Base-by-base conservation (phyloP, 2,329 filamentous ascomycete genomes). In the Botryotinia narcissicola region DNA sequence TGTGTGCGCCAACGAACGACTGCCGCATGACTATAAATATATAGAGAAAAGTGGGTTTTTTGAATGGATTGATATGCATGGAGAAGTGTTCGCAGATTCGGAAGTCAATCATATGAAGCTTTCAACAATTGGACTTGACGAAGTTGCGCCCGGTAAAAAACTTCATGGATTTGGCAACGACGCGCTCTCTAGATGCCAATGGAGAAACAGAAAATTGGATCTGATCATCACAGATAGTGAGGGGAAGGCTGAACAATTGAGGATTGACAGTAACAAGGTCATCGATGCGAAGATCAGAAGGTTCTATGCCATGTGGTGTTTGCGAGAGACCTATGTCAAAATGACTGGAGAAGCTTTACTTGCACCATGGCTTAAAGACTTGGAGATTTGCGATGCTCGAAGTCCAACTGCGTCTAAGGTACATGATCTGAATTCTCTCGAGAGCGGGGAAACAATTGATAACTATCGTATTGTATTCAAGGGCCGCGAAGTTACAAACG, bases 281-380 rank as follows among this genome's bases (percentile, higher is more conserved):
- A 83, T 88, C 29, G 90, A 92, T 74, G 86, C 83, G 35, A 90
- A 90, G 79, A 83, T 95, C 42, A 86, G 91, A 8, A 86, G 87
- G 71, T 95, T 95, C 80, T 95, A 94, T 80, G 87, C 91, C 1
- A 88, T 92, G 74, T 95, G 92, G 91, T 93, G 91, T 81, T 86
- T 93, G 81, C 90, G 93, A 78, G 93, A 95, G 83, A 90, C 92
- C 0, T 95, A 93, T 80, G 90, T 95, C 82, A 95, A 95, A 87
- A 90, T 95, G 84, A 92, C 92, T 44, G 93, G 93, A 40, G 92
- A 95, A 78, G 93, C 92, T 0, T 84, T 95, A 73, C 84, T 94
- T 14, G 93, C 93, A 0, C 84, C 85, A 6, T 95, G 93, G 93
- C 84, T 95, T 67, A 84, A 84, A 69, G 87, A 92, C 68, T 83